phyloP scores from a whole-genome alignment of 1,139 yeast species.

The Casaregolazyma suthepensis region DNA sequence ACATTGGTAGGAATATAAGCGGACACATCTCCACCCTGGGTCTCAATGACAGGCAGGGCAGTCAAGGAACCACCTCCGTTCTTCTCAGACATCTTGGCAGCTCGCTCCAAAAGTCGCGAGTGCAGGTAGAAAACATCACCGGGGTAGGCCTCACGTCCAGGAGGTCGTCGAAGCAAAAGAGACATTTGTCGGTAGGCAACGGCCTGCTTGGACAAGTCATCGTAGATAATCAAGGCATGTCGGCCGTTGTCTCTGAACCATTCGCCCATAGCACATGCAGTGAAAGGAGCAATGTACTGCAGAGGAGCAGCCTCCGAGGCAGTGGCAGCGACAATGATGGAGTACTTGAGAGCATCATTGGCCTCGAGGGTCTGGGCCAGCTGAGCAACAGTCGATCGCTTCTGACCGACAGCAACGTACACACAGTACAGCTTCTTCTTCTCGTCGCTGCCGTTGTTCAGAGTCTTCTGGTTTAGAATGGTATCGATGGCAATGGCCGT shows the following conservation, averaged over 20 bases:
- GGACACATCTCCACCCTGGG: constrained; percentile 99
- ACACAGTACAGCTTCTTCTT: constrained; percentile 98
- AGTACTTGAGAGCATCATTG: constrained; percentile 95
- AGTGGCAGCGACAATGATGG: constrained; percentile 98
- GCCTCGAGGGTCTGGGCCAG: constrained; percentile 98
- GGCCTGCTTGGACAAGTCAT: constrained; percentile 98
- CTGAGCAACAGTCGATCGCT: constrained; percentile 99
- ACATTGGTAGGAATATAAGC: constrained; percentile 97
- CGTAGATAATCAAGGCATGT: constrained; percentile 96
- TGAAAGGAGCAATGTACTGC: constrained; percentile 99
- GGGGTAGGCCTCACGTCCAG: constrained; percentile 96
- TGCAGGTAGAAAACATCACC: constrained; percentile 97
- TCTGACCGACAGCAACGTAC: constrained; percentile 99
- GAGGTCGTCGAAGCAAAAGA: constrained; percentile 94
- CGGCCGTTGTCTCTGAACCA: constrained; percentile 99
- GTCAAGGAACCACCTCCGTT: constrained; percentile 93
- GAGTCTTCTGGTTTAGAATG: constrained; percentile 97
- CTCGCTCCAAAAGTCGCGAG: constrained; percentile 94
- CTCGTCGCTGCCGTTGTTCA: constrained; percentile 94
- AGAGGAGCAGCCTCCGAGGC: constrained; percentile 99
- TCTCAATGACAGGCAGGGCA: constrained; percentile 93
- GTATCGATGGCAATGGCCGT: constrained; percentile 98
- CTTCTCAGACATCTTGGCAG: constrained; percentile 91
- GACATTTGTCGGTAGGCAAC: constrained; percentile 99
- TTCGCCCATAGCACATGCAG: constrained; percentile 99